Percentiles rank a stretch among this genome's conserved stretches.
Conservation (phyloP, 768 basidiomycete species). For the Tylopilus subfusipes region DNA sequence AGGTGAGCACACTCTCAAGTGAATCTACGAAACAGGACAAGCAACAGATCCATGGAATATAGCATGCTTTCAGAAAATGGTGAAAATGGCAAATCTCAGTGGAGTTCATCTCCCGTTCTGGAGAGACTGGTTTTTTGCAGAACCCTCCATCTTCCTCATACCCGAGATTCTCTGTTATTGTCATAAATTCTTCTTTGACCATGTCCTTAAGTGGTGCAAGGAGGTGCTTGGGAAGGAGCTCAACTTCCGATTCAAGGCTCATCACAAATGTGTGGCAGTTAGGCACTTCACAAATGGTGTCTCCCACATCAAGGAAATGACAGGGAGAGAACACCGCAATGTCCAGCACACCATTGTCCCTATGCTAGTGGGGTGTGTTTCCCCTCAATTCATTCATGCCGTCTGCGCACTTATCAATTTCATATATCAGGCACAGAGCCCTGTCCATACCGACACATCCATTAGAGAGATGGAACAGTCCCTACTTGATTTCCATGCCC, state of each 20-base stretch:
- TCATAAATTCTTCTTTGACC: constrained; percentile 13
- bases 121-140: not conserved
- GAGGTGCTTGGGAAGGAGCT: not conserved
- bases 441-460: too few relatives aligned
- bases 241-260: not conserved
- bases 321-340: not conserved
- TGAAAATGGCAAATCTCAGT: not conserved
- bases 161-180: constrained; percentile 4
- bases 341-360: not conserved
- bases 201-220: constrained; percentile 10
- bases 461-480: too few relatives aligned
- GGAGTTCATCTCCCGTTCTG: constrained; percentile 1
- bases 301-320: not conserved
- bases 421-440: too few relatives aligned
- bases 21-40: too few relatives aligned
- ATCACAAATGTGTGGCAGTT: not conserved
- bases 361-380: too few relatives aligned
- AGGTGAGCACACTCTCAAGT: too few relatives aligned
- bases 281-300: not conserved
- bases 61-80: constrained; percentile 16
- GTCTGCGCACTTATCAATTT: too few relatives aligned
- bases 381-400: too few relatives aligned
- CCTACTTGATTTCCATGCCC: too few relatives aligned
- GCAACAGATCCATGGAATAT: constrained; percentile 24
- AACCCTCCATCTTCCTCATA: not conserved